Evolutionary conservation across 169 alveolate species (phyloP), one percentile per base, ranked within the genome.

Genomic region (Babesia ovata): DNA sequence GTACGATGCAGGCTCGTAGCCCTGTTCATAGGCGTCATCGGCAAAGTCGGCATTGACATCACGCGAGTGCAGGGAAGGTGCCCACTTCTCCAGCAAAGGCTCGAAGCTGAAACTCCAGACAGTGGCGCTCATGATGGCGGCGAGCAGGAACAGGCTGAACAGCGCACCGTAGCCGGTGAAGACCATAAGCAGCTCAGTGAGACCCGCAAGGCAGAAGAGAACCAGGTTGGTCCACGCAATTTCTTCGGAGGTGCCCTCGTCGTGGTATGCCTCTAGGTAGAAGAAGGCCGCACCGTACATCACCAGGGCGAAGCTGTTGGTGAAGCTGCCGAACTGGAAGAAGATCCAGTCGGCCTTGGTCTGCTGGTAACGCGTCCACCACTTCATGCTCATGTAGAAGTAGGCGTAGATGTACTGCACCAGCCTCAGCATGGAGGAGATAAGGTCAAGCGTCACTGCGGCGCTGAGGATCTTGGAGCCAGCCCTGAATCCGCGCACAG

Each of bases 351-450:
- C 96, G n/a, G 96, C 91, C 85, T 88, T 90, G 10, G 96, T 90
- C 71, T 92, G 95, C 79, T 88, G 94, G 63, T 90, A 92, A 52
- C 87, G 70, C 36, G 95, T 92, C 95, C 96, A 90, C 96, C 96
- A 92, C 76, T 87, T 87, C 91, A 87, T 91, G 82, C 90, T 86
- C 93, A 92, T 82, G 79, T 86, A 92, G 77, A 82, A 79, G 63
- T 92, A 92, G 10, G 95, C 92, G 85, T 92, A 91, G 22, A 92
- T 49, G 70, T 78, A 92, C 88, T 90, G 94, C 21, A 87, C 92
- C 48, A 92, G 57, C 49, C 96, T 87, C 63, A 92, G 78, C 83
- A 86, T 72, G 26, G 91, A 79, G 17, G 95, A 82, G 26, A 92
- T 59, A 70, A 87, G 82, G 74, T 92, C 96, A 75, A 92, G 76